A percentile compares a stretch with the other conserved stretches of the same genome.
Conservation (phyloP, 169 alveolate species). For the Plasmodium gonderi region DNA sequence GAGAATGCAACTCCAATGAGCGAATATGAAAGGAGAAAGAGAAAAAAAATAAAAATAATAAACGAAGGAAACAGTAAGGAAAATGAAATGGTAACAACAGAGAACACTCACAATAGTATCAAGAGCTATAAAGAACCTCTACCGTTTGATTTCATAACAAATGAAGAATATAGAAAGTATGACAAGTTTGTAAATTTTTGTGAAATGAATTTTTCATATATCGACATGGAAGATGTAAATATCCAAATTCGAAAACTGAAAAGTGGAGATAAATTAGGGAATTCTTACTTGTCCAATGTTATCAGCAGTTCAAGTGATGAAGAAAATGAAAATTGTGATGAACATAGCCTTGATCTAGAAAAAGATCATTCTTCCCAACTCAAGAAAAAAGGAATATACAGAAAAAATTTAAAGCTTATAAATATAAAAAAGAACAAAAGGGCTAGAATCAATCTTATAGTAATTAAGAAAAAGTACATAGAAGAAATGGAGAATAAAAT, state of each 20-base stretch:
- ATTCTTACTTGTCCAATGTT: constrained; percentile 1
- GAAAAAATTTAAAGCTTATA: constrained; percentile 78
- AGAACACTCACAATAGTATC: background rate
- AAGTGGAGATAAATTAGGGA: background rate
- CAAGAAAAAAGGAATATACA: constrained; percentile 7
- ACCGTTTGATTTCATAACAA: constrained; percentile 7
- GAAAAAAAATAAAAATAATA: constrained; percentile 3
- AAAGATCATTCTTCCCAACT: background rate
- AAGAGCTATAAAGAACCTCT: constrained; percentile 50
- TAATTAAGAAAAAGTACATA: constrained; percentile 28
- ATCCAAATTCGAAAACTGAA: background rate
- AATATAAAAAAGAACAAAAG: constrained; percentile 75
- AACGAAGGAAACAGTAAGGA: background rate
- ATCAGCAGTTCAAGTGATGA: constrained; percentile 49
- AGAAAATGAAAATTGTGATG: background rate
- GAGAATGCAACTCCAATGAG: background rate
- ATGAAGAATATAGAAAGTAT: background rate
- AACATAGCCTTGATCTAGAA: background rate
- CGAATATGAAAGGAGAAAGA: background rate
- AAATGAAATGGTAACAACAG: background rate
- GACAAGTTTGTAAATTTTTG: constrained; percentile 26
- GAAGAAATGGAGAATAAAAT: background rate
- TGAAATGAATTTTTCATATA: constrained; percentile 12
- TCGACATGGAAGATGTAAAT: constrained; percentile 35
- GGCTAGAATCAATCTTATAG: constrained; percentile 40